Evolutionary conservation across 129 eudicot genomes (phyloP), one percentile per base, ranked within the genome.

Genomic region (Flaveria sonorensis): DNA sequence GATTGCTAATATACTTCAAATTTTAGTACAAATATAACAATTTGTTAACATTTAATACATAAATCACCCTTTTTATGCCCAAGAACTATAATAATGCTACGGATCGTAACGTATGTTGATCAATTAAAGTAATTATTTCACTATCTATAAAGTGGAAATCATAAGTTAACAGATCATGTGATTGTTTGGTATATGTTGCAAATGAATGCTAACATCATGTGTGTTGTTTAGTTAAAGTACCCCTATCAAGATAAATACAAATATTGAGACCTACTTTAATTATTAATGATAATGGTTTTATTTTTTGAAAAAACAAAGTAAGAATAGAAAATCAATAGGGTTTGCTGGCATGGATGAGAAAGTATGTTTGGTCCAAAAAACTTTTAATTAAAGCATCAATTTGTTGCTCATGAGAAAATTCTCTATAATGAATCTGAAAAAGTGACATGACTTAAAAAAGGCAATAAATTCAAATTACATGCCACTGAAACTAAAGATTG

Each of bases 331-430:
- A 24, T 7, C 48, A 64, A 64, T 63, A 75, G 26, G 5, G 40
- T 11, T 75, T 36, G 53, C 39, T 68, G 46, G 69, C 57, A 42
- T 77, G 59, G 47, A 68, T 57, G 70, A 77, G 81, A 77, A 68
- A 77, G 81, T 77, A 64, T 57, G 57, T 77, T 68, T 68, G 75
- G 81, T 56, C 81, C 76, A 55, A 69, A 77, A 69, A 39, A 77
- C 81, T 77, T 77, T 77, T 23, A 53, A 68, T 50, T 43, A 77
- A 77, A 77, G 81, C 81, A 77, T 18, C 14, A 77, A 77, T 68
- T 77, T 77, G 75, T 77, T 77, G 76, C 69, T 77, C 76, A 36
- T 77, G 59, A 56, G 74, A 77, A 26, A 57, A 69, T 19, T 46
- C 81, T 77, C 30, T 24, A 68, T 43, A 59, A 77, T 77, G 70